Conservation (phyloP, 2,329 filamentous ascomycete species). For the Ophiobolus disseminans region DNA sequence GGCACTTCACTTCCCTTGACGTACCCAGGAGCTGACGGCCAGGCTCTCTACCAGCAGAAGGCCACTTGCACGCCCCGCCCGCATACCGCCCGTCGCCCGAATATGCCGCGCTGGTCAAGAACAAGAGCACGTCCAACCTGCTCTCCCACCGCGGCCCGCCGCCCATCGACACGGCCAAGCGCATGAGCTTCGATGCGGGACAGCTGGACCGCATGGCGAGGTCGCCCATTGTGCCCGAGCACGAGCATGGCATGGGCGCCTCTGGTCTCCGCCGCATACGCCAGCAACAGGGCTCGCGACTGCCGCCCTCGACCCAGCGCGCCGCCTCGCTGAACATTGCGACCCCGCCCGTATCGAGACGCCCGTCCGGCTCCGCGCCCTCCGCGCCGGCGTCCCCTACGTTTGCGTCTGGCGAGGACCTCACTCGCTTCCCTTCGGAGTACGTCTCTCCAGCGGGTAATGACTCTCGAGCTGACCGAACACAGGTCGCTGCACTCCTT, state of each 20-base stretch:
- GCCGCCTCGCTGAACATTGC: conserved; percentile 72
- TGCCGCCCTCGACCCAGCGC: conserved; percentile 63
- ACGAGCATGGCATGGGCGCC: conserved; percentile 83
- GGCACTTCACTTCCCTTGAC: conserved; percentile 27
- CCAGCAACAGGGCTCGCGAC: conserved; percentile 73
- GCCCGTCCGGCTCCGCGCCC: conserved; percentile 59
- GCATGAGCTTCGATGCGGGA: conserved; percentile 79
- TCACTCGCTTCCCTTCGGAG: conserved; percentile 91
- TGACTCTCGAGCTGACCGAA: no score
- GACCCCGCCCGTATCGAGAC: conserved; percentile 63
- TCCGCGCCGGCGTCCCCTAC: conserved; percentile 72
- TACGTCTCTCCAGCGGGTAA: no score
- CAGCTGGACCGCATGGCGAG: conserved; percentile 74
- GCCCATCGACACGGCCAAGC: conserved; percentile 64
- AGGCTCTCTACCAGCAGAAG: conserved; percentile 46
- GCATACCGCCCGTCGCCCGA: conserved; percentile 29
- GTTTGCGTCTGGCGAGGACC: conserved; percentile 79
- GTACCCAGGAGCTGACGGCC: conserved; percentile 27
- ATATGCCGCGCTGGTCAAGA: conserved; percentile 54
- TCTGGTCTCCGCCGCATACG: conserved; percentile 93
- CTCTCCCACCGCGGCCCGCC: conserved; percentile 47
- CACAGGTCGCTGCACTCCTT: conserved; percentile 98
- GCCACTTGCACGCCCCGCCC: conserved; percentile 29
- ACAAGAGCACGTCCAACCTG: conserved; percentile 59
- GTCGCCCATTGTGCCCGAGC: conserved; percentile 81